Base-by-base conservation (phyloP, 306 rosid species). In the Prunus dulcis region DNA sequence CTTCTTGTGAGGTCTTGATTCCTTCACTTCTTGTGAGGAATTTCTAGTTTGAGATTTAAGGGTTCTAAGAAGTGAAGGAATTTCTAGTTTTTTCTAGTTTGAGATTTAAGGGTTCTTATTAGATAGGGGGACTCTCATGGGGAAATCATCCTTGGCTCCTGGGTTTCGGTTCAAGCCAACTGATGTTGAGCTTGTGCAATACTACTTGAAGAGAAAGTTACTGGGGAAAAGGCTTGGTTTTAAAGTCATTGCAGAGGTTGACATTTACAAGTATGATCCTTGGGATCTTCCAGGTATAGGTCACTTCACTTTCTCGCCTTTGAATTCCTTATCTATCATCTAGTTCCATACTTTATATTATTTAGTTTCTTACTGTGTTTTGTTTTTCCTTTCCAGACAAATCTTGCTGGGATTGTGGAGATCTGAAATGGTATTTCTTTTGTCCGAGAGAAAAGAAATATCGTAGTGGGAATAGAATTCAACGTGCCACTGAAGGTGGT, bases 101-200 rank as follows among this genome's bases (percentile, higher is more conserved):
- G 53, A 46, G 49, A 15, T 23, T 62, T 41, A 70, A 51, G 46
- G 27, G 41, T 8, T 51, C 17, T 38, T 64, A 32, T 66, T 49
- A 28, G 18, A 68, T 34, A 63, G 61, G 10, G 30, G 34, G n/a
- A 61, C 22, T 52, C 63, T 12, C 23, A 87, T 83, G 91, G 76
- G 20, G 75, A 80, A 41, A 49, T 23, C 69, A 8, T 34, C 10
- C 2, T 41, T n/a, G 67, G 60, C 82, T 73, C 98, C 97, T 22
- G 98, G 98, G 8, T 82, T 88, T 84, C 91, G 96, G 74, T 91
- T 91, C 62, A 81, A 87, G 73, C 97, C 98, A 0, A 87, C 91
- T 2, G 87, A 85, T 27, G 86, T 81, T 55, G 96, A 93, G 83
- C 82, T 93, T 61, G 72, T 89, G 8, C 32, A 41, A 65, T 91